Evolutionary conservation across 2,329 filamentous ascomycete species (phyloP), one percentile per base, ranked within the genome.

Genomic region (Ploettnerulaceae sp.): DNA sequence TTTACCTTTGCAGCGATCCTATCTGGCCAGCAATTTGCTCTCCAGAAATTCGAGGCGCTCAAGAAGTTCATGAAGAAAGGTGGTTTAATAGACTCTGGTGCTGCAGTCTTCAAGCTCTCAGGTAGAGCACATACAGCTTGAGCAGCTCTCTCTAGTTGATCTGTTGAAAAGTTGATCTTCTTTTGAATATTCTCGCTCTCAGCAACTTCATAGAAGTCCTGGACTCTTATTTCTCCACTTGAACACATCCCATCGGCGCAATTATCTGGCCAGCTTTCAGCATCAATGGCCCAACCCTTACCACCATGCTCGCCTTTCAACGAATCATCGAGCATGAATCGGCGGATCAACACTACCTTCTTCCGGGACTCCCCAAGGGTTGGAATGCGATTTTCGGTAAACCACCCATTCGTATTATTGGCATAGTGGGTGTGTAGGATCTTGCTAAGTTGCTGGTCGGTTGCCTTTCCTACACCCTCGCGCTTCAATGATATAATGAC

Each of bases 1-100:
- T 97, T 97, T 38, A 95, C 75, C 69, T 86, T 88, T 15, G 81
- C 83, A 1, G 93, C 91, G 64, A 98, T 88, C 61, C 79, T 84
- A 66, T 95, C 90, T 0, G 93, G 93, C 93, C 93, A 98, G 67
- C 89, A 95, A 45, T 79, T 81, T 1, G 84, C 74, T 55, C 88
- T 90, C 82, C 91, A 97, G 71, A 97, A 97, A 69, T 96, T 96
- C 66, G 85, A 91, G 1, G 84, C 93, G 57, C 77, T 89, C 52
- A 96, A 67, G 64, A 96, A 97, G 67, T 97, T 98, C 66, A 97
- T 71, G 60, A 86, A 95, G 57, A 96, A 76, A 1, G 89, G 88
- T 21, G 61, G 55, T 17, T 56, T 56, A 4, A 56, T 52, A 3
- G 48, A 45, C 31, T 57, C 53, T 11, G 38, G 44, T n/a, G 45